Percentiles rank a stretch among this genome's conserved stretches.
These are phyloP conservation scores for Trichosporon asahii DNA, from an alignment of 1,284 basidiomycete genomes.

Conservation along the genomic window DNA sequence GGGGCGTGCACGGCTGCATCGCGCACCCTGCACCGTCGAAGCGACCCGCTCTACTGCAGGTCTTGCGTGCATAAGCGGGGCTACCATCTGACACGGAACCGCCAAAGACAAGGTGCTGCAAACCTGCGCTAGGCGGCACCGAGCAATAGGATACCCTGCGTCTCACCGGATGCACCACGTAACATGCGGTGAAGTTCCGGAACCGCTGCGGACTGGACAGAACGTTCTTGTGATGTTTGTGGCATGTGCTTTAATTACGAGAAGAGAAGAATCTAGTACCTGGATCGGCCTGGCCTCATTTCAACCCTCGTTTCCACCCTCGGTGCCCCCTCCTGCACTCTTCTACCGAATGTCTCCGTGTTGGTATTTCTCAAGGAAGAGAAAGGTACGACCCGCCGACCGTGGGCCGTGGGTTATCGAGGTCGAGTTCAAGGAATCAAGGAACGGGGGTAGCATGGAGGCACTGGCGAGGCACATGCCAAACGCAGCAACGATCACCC, in stretches of 20 bases:
- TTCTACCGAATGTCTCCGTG: neutral
- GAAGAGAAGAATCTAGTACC: neutral
- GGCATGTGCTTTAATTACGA: constrained; percentile 4
- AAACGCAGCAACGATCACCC: neutral
- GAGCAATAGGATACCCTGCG: neutral
- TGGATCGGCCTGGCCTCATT: neutral
- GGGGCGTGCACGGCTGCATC: too few species aligned
- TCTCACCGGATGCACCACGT: neutral
- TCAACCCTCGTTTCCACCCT: neutral
- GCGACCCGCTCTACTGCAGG: too few species aligned
- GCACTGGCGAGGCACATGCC: neutral
- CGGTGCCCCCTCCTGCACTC: neutral
- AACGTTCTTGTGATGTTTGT: neutral
- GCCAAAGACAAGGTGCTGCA: neutral
- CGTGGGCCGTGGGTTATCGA: neutral
- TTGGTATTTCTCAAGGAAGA: neutral
- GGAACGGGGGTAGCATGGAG: constrained; percentile 1
- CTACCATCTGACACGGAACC: neutral
- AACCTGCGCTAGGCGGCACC: neutral
- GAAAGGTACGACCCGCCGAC: neutral
- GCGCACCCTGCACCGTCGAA: neutral
- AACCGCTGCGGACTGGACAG: neutral
- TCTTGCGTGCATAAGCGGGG: neutral
- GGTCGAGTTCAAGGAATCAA: neutral
- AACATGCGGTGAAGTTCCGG: neutral